Evolutionary conservation across 768 basidiomycete species (phyloP).

Genomic region (Candolleomyces aberdarensis): DNA sequence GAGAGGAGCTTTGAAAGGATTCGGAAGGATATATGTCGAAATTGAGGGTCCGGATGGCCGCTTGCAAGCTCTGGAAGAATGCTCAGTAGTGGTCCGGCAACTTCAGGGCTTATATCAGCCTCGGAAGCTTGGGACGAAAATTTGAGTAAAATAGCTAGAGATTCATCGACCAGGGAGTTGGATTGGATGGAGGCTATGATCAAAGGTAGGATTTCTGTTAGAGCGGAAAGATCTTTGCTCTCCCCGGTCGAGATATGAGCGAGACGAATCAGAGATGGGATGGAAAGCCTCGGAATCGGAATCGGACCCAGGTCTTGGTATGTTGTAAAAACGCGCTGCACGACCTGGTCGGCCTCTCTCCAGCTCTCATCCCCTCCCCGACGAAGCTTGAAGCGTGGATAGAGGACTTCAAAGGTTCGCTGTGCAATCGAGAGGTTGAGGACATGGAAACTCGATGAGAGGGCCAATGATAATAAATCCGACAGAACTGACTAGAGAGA

Average conservation of each 20-base stretch:
- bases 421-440: slow-evolving; percentile 45
- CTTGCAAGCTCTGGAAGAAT: slow-evolving; percentile 57
- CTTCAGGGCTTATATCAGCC: slow-evolving; percentile 36
- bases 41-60: slow-evolving; percentile 54
- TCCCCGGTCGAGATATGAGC: slow-evolving; percentile 27
- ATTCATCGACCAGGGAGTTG: slow-evolving; percentile 55
- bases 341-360: slow-evolving; percentile 37
- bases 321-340: slow-evolving; percentile 35
- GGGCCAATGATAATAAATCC: slow-evolving; percentile 14
- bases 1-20: slow-evolving; percentile 53
- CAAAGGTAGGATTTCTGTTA: slow-evolving; percentile 35
- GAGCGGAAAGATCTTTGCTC: slow-evolving; percentile 13
- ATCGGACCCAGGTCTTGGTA: slow-evolving; percentile 31
- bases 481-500: slow-evolving; percentile 17
- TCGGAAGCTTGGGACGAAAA: slow-evolving; percentile 23
- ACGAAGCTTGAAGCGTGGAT: slow-evolving; percentile 41
- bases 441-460: slow-evolving; percentile 24
- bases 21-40: slow-evolving; percentile 61
- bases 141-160: slow-evolving; percentile 53
- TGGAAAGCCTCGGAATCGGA: slow-evolving; percentile 21
- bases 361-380: slow-evolving; percentile 30
- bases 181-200: slow-evolving; percentile 51
- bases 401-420: slow-evolving; percentile 40
- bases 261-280: slow-evolving; percentile 32
- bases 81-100: slow-evolving; percentile 45